These are phyloP conservation scores for Yamadazyma takamatsuzukensis DNA, from an alignment of 805 yeast genomes.

Conservation along the genomic window DNA sequence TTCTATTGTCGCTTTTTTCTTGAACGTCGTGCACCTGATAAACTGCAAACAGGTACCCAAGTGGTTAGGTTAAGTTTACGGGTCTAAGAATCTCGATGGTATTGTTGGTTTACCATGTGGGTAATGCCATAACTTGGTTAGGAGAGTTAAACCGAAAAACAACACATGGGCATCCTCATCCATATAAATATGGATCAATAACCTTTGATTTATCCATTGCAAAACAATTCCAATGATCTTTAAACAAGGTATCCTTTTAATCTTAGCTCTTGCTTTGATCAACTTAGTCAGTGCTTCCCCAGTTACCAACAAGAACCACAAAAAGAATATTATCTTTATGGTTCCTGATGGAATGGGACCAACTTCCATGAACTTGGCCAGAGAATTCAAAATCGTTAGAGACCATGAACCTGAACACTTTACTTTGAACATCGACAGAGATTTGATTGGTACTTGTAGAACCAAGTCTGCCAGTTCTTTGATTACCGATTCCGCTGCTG, in stretches of 20 bases:
- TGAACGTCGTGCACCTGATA: too few species aligned
- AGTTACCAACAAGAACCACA: conserved; percentile 26
- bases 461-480: conserved; percentile 77
- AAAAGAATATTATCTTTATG: conserved; percentile 78
- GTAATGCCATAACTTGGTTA: too few species aligned
- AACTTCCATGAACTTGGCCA: conserved; percentile 73
- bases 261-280: conserved; percentile 3
- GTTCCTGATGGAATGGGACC: conserved; percentile 97
- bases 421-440: conserved; percentile 57
- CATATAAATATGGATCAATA: too few species aligned
- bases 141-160: too few species aligned
- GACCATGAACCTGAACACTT: conserved; percentile 47
- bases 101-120: too few species aligned
- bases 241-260: conserved; percentile 1
- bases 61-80: too few species aligned
- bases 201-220: too few species aligned
- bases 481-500: conserved; percentile 94
- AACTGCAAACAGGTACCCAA: too few species aligned
- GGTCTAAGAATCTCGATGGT: too few species aligned
- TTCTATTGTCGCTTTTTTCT: too few species aligned
- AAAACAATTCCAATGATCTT: conserved; percentile 2
- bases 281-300: conserved; percentile 2
- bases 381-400: conserved; percentile 66
- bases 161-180: too few species aligned
- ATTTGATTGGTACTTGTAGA: conserved; percentile 77